These are phyloP conservation scores for Hypoxylon trugodes DNA, from an alignment of 495 filamentous ascomycete species.

Conservation along the genomic window DNA sequence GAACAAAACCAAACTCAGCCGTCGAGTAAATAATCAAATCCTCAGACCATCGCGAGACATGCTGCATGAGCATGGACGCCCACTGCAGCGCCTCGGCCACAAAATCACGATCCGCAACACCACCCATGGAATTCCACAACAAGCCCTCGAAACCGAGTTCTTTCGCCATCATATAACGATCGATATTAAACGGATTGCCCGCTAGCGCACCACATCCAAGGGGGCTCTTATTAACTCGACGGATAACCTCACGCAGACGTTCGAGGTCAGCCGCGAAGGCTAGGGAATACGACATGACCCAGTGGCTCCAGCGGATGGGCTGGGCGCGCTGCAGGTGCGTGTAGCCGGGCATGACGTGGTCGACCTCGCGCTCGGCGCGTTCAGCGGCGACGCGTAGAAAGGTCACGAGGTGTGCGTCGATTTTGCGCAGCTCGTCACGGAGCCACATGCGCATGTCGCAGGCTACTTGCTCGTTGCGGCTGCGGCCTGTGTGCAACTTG, in stretches of 20 bases:
- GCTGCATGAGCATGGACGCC: constrained; percentile 83
- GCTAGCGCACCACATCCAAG: constrained; percentile 88
- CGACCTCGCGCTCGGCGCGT: constrained; percentile 80
- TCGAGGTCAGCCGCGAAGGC: constrained; percentile 81
- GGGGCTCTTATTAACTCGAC: constrained; percentile 78
- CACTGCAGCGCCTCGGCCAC: constrained; percentile 92
- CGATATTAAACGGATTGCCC: constrained; percentile 91
- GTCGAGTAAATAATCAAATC: constrained; percentile 90
- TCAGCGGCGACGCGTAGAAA: constrained; percentile 76
- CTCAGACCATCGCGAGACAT: constrained; percentile 87
- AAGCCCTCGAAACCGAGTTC: constrained; percentile 89
- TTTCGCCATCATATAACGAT: constrained; percentile 85
- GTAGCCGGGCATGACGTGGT: constrained; percentile 71
- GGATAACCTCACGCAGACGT: constrained; percentile 76
- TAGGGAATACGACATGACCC: constrained; percentile 80
- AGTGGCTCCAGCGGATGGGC: constrained; percentile 89
- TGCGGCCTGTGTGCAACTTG: constrained; percentile 93
- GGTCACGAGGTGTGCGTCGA: constrained; percentile 73
- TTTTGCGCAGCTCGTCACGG: constrained; percentile 74
- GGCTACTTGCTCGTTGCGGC: constrained; percentile 92
- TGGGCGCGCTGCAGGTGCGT: constrained; percentile 94
- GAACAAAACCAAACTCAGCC: constrained; percentile 83
- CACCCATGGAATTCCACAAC: constrained; percentile 84
- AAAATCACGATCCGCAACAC: constrained; percentile 88
- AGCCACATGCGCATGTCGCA: constrained; percentile 96